Percentiles rank a stretch among this genome's conserved stretches.
Conservation (phyloP, 805 yeast species). For the Monosporozyma siamensis region DNA sequence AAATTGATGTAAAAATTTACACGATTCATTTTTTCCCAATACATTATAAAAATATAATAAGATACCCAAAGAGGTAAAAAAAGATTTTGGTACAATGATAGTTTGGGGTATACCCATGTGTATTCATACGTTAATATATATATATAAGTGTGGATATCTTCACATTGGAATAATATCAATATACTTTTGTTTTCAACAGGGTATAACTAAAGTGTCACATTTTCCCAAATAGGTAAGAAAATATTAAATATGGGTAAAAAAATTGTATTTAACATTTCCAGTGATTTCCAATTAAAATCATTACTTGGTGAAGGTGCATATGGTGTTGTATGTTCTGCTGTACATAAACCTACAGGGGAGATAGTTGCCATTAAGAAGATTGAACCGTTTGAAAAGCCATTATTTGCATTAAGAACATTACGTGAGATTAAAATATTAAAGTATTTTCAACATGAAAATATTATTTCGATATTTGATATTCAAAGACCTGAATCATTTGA, state of each 20-base stretch:
- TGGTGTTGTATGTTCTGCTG: slow-evolving; percentile 86
- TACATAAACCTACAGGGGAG: slow-evolving; percentile 76
- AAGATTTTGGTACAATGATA: no score
- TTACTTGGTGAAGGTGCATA: slow-evolving; percentile 95
- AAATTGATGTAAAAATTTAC: not conserved
- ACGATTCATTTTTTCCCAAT: no score
- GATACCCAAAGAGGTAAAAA: no score
- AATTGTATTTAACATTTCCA: slow-evolving; percentile 70
- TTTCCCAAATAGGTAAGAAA: no score
- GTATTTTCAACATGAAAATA: slow-evolving; percentile 90
- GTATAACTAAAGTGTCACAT: no score
- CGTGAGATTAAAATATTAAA: slow-evolving; percentile 82
- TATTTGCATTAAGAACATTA: slow-evolving; percentile 82
- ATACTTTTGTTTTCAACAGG: no score
- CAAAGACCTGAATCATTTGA: slow-evolving; percentile 76
- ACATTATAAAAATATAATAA: no score
- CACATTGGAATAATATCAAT: no score
- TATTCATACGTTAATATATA: not conserved
- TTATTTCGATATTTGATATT: slow-evolving; percentile 79
- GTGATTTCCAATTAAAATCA: slow-evolving; percentile 75
- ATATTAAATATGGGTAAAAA: slow-evolving; percentile 33
- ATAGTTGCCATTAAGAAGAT: slow-evolving; percentile 94
- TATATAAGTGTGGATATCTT: no score
- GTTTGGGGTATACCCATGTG: not conserved
- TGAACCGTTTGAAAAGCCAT: slow-evolving; percentile 80